phyloP scores from a whole-genome alignment of 1,284 basidiomycete genomes.

The Pyrrhoderma noxium region DNA sequence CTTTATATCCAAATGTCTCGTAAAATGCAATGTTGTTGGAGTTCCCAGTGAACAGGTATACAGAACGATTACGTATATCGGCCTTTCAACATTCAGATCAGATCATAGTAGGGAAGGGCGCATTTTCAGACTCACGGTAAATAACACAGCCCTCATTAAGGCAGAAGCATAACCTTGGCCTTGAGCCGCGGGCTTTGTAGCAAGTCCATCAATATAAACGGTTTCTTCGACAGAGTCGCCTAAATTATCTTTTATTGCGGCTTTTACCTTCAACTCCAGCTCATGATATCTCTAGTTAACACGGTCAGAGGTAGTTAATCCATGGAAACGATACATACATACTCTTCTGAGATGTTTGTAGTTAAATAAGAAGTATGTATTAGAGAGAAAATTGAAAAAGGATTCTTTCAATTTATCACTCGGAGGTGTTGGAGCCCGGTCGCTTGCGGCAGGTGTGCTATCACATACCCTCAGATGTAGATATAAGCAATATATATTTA shows the following conservation, averaged over 20 bases:
- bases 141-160: conserved; percentile 12
- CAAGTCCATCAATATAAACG: conserved; percentile 14
- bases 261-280: neutral
- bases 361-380: neutral
- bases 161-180: conserved; percentile 18
- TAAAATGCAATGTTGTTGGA: conserved; percentile 21
- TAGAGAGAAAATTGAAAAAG: neutral
- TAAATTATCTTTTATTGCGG: conserved; percentile 4
- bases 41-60: conserved; percentile 20
- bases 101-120: neutral
- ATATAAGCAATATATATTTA: no score
- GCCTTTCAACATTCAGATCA: conserved; percentile 14
- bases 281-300: conserved; percentile 3
- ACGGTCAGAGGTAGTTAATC: neutral
- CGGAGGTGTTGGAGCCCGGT: neutral
- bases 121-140: neutral
- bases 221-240: conserved; percentile 12
- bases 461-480: no score
- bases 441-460: conserved; percentile 8
- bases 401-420: conserved; percentile 7
- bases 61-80: conserved; percentile 19
- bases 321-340: neutral
- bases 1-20: conserved; percentile 20
- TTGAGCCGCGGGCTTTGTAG: conserved; percentile 17
- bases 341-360: conserved; percentile 3